Conservation (phyloP, 495 filamentous ascomycete species). For the Neurospora tetraspora region DNA sequence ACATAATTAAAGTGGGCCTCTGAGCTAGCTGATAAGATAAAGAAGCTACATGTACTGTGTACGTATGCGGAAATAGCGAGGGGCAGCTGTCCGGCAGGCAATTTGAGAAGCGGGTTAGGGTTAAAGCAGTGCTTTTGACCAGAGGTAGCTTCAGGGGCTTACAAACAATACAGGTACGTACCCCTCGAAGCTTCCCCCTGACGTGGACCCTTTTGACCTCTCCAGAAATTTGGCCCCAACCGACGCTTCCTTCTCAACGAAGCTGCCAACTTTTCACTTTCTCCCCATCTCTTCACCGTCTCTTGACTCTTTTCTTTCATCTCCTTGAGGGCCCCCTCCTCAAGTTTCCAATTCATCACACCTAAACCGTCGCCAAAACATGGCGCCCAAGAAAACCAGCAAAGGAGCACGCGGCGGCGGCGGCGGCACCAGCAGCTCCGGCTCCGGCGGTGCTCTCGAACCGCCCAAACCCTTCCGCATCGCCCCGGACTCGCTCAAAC, state of each 20-base stretch:
- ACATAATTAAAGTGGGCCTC: neutral
- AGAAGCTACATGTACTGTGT: neutral
- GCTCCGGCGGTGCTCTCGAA: constrained; percentile 28
- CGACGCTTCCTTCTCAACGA: neutral
- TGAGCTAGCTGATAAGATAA: neutral
- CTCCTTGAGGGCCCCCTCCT: neutral
- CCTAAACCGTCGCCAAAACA: constrained; percentile 1
- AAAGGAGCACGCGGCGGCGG: neutral
- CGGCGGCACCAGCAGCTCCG: neutral
- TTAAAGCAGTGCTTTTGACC: neutral
- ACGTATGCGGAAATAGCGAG: neutral
- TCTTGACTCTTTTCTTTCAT: neutral
- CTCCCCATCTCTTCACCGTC: neutral
- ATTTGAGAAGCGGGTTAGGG: neutral
- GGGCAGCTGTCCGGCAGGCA: neutral
- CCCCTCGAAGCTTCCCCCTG: neutral
- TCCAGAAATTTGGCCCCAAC: neutral
- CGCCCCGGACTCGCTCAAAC: constrained; percentile 45
- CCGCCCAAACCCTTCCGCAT: constrained; percentile 46
- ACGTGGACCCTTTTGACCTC: neutral
- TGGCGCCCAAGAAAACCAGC: constrained; percentile 16
- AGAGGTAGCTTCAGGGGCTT: neutral
- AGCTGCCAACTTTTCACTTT: neutral
- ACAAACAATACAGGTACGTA: neutral
- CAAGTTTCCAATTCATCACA: neutral